Percentiles rank a stretch among this genome's conserved stretches.
Conservation (phyloP, 305 asterid genomes). For the Fraxinus platypoda region DNA sequence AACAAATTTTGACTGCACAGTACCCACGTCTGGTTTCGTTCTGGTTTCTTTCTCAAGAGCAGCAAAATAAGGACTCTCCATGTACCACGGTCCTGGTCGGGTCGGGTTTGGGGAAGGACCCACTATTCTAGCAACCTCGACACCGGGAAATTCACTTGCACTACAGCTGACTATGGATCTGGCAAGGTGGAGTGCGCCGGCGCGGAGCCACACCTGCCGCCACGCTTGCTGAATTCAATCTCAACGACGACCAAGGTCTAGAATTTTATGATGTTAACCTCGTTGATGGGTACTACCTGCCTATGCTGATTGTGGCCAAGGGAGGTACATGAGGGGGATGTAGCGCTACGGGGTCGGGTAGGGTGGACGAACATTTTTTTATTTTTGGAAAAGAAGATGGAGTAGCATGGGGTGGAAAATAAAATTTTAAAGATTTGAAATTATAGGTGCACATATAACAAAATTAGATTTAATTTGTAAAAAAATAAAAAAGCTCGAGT, state of each 20-base stretch:
- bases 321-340: slow-evolving; percentile 76
- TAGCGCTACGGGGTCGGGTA: slow-evolving; percentile 60
- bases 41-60: slow-evolving; percentile 64
- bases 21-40: too few relatives aligned
- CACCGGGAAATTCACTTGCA: slow-evolving; percentile 62
- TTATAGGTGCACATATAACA: too few relatives aligned
- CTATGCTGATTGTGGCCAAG: slow-evolving; percentile 68
- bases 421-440: too few relatives aligned
- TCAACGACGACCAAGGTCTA: slow-evolving; percentile 77
- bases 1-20: too few relatives aligned
- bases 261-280: slow-evolving; percentile 91
- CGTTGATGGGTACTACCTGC: slow-evolving; percentile 90
- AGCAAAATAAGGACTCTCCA: slow-evolving; percentile 63
- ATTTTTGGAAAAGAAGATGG: too few relatives aligned
- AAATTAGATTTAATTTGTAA: too few relatives aligned
- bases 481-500: too few relatives aligned
- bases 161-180: slow-evolving; percentile 82
- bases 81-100: slow-evolving; percentile 79
- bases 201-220: slow-evolving; percentile 95
- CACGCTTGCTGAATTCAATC: slow-evolving; percentile 81
- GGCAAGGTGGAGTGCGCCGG: slow-evolving; percentile 56
- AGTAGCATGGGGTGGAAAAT: too few relatives aligned
- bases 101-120: slow-evolving; percentile 86
- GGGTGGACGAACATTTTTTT: too few relatives aligned
- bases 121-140: slow-evolving; percentile 53